These are phyloP conservation scores for Monilinia fructigena DNA, from an alignment of 2,329 filamentous ascomycete species.

Conservation along the genomic window DNA sequence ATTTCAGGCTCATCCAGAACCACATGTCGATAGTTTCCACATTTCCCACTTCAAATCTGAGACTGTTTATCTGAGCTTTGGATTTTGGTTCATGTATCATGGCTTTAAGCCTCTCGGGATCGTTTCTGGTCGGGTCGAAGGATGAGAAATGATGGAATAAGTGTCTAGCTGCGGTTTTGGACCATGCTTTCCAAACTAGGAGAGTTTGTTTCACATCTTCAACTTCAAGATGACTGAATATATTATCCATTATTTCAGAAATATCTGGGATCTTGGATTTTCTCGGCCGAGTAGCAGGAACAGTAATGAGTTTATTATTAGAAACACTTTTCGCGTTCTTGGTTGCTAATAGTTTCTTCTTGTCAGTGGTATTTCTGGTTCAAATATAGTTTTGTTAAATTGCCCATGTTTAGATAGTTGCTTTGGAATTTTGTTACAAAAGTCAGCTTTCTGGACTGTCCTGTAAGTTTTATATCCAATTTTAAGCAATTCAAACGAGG, in stretches of 20 bases:
- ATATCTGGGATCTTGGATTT: background rate
- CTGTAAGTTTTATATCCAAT: background rate
- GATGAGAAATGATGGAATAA: background rate
- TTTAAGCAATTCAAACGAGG: background rate
- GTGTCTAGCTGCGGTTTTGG: background rate
- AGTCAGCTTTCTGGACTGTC: background rate
- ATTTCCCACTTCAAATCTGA: background rate
- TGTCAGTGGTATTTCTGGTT: background rate
- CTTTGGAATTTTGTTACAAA: background rate
- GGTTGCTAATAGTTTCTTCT: background rate
- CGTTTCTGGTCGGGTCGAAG: background rate
- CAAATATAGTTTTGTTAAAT: background rate
- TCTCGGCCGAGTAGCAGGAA: background rate
- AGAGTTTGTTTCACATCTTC: conserved; percentile 7
- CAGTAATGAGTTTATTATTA: background rate
- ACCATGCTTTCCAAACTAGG: background rate
- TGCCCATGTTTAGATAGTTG: background rate
- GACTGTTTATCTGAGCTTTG: background rate
- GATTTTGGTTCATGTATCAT: background rate
- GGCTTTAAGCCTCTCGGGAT: background rate
- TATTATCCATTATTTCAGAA: background rate
- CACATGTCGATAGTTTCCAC: background rate
- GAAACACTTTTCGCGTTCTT: background rate
- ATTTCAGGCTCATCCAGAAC: background rate
- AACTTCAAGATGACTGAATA: background rate